Evolutionary conservation across 306 rosid species (phyloP), one percentile per base, ranked within the genome.

Genomic region (Vicia villosa): DNA sequence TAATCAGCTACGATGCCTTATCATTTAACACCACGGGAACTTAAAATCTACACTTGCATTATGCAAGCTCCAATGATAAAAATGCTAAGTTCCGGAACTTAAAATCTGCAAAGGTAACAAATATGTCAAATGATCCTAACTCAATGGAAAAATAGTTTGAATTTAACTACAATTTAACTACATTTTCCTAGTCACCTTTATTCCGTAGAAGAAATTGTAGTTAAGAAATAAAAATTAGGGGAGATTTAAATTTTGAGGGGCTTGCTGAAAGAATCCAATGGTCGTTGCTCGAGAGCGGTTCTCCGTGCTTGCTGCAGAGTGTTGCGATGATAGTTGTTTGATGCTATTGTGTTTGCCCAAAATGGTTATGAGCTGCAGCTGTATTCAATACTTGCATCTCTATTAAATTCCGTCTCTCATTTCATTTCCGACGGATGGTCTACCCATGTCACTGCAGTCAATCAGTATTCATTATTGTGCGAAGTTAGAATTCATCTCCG

Each of bases 381-480:
- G 69, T 14, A 54, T 63, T 63, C 54, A 12, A 14, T 3, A 7
- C 20, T 42, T 63, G 46, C 0, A 3, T 0, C 54, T 63, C 38
- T 0, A 0, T 6, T 6, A 4, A 0, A 13, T 41, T 42, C 21
- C 13, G 12, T 63, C 54, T 41, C 69, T 63, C 14, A 63, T 21
- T 63, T n/a, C n/a, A n/a, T n/a, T n/a, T n/a, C n/a, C n/a, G n/a
- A n/a, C n/a, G n/a, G n/a, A n/a, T n/a, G n/a, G 49, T 38, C 32
- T 62, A 38, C 67, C 67, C 6, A 63, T 38, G 42, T 63, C 69
- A 5, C 43, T 63, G 69, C 69, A 8, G 4, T 12, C 21, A 13
- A 52, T 63, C 14, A 0, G 1, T 3, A 63, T 63, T 24, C 0
- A 1, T 0, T 0, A 7, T 3, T 41, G 69, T 14, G 4, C 22